Percentiles rank a stretch among this genome's conserved stretches.
Evolutionary conservation across 305 asterid genomes (phyloP).

Genomic region (Fraxinus platypoda): DNA sequence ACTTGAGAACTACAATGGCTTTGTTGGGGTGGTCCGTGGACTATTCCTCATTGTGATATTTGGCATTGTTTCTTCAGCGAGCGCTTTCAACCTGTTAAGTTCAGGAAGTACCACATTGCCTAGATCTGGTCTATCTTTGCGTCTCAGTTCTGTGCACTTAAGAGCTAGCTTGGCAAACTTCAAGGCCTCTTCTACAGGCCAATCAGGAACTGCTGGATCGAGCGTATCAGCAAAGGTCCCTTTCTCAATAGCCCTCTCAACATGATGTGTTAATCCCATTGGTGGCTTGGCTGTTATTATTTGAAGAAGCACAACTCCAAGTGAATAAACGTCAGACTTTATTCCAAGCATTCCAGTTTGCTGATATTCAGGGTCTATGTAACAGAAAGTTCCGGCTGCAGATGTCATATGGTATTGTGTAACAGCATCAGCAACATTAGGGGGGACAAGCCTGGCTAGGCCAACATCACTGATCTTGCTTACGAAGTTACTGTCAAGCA

Average conservation of each 20-base stretch:
- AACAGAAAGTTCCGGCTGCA: constrained; percentile 14
- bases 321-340: constrained; percentile 37
- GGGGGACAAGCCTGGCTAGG: constrained; percentile 11
- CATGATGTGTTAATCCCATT: constrained; percentile 41
- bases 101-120: constrained; percentile 25
- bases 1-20: neutral
- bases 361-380: constrained; percentile 9
- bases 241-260: constrained; percentile 30
- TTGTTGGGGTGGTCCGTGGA: neutral
- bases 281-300: constrained; percentile 36
- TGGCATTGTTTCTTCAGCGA: constrained; percentile 15
- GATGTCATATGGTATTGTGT: constrained; percentile 11
- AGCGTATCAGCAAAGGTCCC: constrained; percentile 31
- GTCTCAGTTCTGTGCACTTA: constrained; percentile 31
- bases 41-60: neutral
- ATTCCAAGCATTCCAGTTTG: constrained; percentile 22
- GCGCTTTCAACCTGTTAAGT: constrained; percentile 26
- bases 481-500: constrained; percentile 6
- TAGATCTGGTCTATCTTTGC: constrained; percentile 35
- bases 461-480: constrained; percentile 9
- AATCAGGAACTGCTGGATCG: constrained; percentile 33
- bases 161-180: constrained; percentile 26
- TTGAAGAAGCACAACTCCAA: constrained; percentile 40
- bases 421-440: neutral
- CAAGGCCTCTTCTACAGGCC: constrained; percentile 36